Percentiles rank a stretch among this genome's conserved stretches.
phyloP scores from a whole-genome alignment of 257 asterid genomes.

The Mentha longifolia region DNA sequence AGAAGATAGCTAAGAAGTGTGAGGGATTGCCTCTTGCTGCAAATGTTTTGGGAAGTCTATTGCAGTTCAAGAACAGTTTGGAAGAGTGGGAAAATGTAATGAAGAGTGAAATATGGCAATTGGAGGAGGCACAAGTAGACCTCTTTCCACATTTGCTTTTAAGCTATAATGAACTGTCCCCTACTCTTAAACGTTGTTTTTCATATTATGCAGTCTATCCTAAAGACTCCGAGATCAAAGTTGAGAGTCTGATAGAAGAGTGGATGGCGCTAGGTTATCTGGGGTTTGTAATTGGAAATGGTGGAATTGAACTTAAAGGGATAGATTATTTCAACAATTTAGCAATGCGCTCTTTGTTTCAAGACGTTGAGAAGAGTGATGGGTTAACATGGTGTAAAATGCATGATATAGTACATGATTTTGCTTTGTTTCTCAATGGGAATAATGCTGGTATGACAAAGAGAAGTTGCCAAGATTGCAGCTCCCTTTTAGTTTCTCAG shows the following conservation, averaged over 20 bases:
- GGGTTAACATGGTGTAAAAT: neutral
- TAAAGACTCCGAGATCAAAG: neutral
- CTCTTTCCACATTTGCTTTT: too few species aligned
- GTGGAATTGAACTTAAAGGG: neutral
- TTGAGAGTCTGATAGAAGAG: neutral
- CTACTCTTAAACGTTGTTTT: neutral
- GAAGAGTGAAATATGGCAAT: too few species aligned
- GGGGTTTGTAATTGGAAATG: neutral
- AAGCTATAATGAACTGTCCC: neutral
- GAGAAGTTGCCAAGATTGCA: too few species aligned
- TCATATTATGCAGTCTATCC: neutral
- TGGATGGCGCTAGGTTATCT: neutral
- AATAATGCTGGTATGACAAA: too few species aligned
- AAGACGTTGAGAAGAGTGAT: neutral
- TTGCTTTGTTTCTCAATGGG: too few species aligned
- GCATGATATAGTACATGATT: slow-evolving; percentile 18
- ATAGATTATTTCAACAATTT: neutral
- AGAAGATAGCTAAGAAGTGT: neutral
- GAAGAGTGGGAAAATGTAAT: neutral
- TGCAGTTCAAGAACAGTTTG: neutral
- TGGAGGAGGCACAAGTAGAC: too few species aligned
- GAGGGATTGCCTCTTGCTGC: neutral
- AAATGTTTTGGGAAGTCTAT: neutral
- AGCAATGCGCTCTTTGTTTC: neutral
- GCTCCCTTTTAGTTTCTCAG: too few species aligned